Base-by-base conservation (phyloP, 2,329 filamentous ascomycete species). In the Aspergillus puulaauensis region DNA sequence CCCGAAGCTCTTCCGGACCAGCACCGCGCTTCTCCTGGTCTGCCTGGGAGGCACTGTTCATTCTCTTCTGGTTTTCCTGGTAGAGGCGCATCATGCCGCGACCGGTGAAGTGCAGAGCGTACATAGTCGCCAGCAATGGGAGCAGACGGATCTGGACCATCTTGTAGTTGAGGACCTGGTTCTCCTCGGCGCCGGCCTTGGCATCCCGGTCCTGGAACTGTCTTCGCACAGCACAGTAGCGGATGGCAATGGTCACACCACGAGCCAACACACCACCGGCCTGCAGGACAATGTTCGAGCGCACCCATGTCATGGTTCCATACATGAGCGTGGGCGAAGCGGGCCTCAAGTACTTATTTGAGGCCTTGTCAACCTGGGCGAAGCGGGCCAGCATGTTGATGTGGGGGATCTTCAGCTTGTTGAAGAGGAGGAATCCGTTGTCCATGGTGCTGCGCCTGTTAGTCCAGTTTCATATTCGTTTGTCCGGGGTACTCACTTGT, bases 81-180 rank as follows among this genome's bases (percentile, higher is more conserved):
- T 92, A 91, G 19, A 91, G 77, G 3, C 78, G 79, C 80, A 91
- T 89, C 89, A 92, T 92, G 39, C 84, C 83, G 56, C 87, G 85
- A 33, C 90, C 89, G 19, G 90, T 91, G 69, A 91, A 92, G 73
- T 91, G 88, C 12, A 92, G 79, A n/a, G 90, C 89, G 63, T 89
- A 92, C 1, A 88, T 89, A 2, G 89, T 83, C 0, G 89, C 89
- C 8, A 93, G 78, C 3, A 92, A 79, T 1, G 90, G 88, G 21
- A 92, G 77, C 2, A 92, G 79, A 48, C 90, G 84, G 67, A 89
- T 83, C 71, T 91, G 89, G 7, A 92, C 89, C 85, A 90, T 91
- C 61, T 88, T 90, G 75, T 92, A 92, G 78, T 92, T 89, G 27
- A 92, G 78, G 1, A 92, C 90, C 66, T 88, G 87, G 70, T 86